Evolutionary conservation across 2,329 filamentous ascomycete species (phyloP).

Genomic region (Curvularia spicifera): DNA sequence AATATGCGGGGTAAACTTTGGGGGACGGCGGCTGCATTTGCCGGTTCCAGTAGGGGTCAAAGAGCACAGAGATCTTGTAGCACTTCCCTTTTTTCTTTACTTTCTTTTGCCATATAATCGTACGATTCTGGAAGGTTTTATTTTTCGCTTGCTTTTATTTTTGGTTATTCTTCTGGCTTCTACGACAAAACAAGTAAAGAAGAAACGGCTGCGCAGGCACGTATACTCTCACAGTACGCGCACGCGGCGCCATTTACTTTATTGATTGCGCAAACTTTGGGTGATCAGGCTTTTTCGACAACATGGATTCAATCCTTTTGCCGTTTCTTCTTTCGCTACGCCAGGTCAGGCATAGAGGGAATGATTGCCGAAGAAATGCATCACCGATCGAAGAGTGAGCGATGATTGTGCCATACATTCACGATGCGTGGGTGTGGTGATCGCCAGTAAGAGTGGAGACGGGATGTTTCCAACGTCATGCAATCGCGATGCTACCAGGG

Average conservation of each 20-base stretch:
- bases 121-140: background rate
- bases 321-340: background rate
- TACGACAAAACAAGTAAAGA: background rate
- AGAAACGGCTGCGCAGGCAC: background rate
- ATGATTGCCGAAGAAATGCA: background rate
- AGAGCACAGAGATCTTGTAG: background rate
- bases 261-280: background rate
- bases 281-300: background rate
- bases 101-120: background rate
- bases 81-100: background rate
- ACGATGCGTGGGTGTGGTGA: background rate
- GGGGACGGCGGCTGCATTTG: background rate
- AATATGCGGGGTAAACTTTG: background rate
- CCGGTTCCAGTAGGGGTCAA: no score
- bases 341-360: background rate
- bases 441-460: background rate
- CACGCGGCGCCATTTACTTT: background rate
- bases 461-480: conserved; percentile 1
- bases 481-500: conserved; percentile 2
- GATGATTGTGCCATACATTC: background rate
- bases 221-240: background rate
- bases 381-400: background rate
- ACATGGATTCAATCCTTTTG: background rate
- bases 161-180: background rate
- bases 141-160: background rate